Base-by-base conservation (phyloP, 441 rosid genomes). In the Pelargonium myrrhifolium region DNA sequence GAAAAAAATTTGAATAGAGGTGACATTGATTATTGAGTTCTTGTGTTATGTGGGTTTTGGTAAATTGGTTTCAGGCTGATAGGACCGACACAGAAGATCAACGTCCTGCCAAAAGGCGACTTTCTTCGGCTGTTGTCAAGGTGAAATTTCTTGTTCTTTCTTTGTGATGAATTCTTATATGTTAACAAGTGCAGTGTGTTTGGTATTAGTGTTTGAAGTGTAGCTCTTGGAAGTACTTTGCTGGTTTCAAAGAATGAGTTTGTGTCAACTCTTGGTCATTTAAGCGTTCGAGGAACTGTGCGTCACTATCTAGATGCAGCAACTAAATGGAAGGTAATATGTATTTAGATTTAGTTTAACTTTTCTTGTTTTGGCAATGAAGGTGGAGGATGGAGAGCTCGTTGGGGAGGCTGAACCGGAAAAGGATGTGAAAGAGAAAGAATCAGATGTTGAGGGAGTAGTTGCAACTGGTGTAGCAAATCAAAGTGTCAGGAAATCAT, bases 81-180 rank as follows among this genome's bases (percentile, higher is more conserved):
- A 83, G 93, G 72, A 77, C 70, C 65, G 88, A 85, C 9, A 71
- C 37, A 4, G 96, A 86, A 74, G 96, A 89, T 72, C 95, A 91
- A 75, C 97, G 87, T 66, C 97, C 89, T 18, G 85, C 93, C 1
- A 93, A 93, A 79, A 78, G 90, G 72, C 82, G 97, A 61, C 89
- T 93, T 69, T 80, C 82, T 64, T 93, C 99, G 26, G 95, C 99
- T 4, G 95, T 93, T 77, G 93, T 93, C 64, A 93, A 91, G 99
- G 99, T 93, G 65, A 59, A 67, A 14, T 0, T 6, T 7, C 12
- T 65, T 65, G 6, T 43, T 28, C 22, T 35, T 39, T 1, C 66
- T 12, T 3, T 28, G n/a, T n/a, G n/a, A n/a, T n/a, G n/a, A n/a
- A n/a, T n/a, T n/a, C n/a, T n/a, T n/a, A n/a, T n/a, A n/a, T n/a